Conservation (phyloP, 305 asterid species). For the Fraxinus velutina region DNA sequence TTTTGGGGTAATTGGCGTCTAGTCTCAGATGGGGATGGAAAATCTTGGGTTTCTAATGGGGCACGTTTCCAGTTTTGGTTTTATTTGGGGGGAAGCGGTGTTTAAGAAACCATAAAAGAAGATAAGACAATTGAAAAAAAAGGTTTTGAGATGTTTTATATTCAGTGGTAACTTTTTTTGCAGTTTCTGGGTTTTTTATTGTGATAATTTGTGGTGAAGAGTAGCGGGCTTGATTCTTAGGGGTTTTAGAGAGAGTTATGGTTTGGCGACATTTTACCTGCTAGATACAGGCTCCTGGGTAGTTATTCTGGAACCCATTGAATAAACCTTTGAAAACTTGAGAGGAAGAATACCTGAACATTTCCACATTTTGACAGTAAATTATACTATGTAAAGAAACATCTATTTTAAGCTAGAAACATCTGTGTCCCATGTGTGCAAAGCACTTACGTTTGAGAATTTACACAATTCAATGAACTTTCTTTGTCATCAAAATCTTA, state of each 20-base stretch:
- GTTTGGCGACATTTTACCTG: not conserved
- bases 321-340: not conserved
- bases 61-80: not conserved
- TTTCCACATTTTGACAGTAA: not conserved
- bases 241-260: not conserved
- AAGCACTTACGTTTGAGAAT: not conserved
- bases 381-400: not conserved
- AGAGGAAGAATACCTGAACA: not conserved
- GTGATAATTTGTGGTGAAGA: not conserved
- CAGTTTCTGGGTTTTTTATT: not conserved
- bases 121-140: not conserved
- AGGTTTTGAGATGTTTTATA: not conserved
- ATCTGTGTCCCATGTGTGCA: constrained; percentile 7
- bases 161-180: not conserved
- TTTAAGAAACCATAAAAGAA: not conserved
- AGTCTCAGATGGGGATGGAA: not conserved
- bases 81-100: not conserved
- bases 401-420: not conserved
- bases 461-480: not conserved
- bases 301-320: not conserved
- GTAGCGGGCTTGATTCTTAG: not conserved
- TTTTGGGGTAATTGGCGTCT: not conserved
- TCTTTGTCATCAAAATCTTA: constrained; percentile 3
- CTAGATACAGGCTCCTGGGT: constrained; percentile 4
- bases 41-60: not conserved